Base-by-base conservation (phyloP, 2,329 filamentous ascomycete genomes). In the Aspergillus sp. region DNA sequence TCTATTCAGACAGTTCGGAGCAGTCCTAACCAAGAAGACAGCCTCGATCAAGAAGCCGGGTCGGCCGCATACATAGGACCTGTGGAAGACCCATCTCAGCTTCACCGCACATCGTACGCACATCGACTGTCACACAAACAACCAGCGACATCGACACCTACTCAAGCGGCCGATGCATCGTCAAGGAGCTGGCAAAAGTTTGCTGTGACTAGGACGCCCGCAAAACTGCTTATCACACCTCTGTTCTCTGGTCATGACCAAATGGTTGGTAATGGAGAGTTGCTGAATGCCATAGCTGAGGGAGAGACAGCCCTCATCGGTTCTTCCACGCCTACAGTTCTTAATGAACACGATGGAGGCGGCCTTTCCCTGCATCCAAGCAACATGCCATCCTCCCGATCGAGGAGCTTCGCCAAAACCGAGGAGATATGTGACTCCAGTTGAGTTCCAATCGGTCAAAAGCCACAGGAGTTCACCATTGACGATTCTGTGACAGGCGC, bases 351-450 rank as follows among this genome's bases (percentile, higher is more conserved):
- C 21, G 43, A 46, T 55, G 19, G 43, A 55, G 52, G 44, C 31
- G 27, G 43, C 14, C 43, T 40, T 54, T 12, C 25, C 31, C 17
- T 40, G 50, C 39, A 23, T 52, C 39, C 39, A 52, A 52, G 50
- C 41, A 47, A 23, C 43, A 46, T 21, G 12, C 35, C 31, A 39
- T 46, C 52, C 43, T 46, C 41, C n/a, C 52, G 27, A 55, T 40
- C 52, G 31, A 47, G 44, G n/a, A 47, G 37, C 33, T 47, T 39
- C 12, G 41, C 43, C 31, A 55, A 55, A 23, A 40, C 52, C n/a
- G 33, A 55, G 41, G 52, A 46, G 52, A 25, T 55, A 55, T 46
- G 33, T 47, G 43, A 48, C 52, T 46, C 52, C 19, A 19, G 19
- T 3, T 19, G 19, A 2, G 19, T 19, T 19, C 19, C 19, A 2